A percentile compares a stretch with the other conserved stretches of the same genome.
These are phyloP conservation scores for Chalciporus chontae DNA, from an alignment of 768 basidiomycete species.

Conservation along the genomic window DNA sequence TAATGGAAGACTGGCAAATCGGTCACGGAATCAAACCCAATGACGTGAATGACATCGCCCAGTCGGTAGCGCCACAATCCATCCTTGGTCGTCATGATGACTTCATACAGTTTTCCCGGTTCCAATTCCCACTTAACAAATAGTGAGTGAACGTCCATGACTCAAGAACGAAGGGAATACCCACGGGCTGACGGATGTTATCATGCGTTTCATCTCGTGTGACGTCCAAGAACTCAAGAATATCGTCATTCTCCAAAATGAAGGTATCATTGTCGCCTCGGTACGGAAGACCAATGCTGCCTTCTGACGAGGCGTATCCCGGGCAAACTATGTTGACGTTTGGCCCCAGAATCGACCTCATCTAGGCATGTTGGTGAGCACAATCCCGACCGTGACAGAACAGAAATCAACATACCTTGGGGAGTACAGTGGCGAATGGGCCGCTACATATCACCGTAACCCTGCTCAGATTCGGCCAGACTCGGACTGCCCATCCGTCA, in stretches of 20 bases:
- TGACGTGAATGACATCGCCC: constrained; percentile 16
- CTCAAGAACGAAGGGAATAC: neutral
- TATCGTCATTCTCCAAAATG: neutral
- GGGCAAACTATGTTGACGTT: neutral
- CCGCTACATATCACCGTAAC: constrained; percentile 10
- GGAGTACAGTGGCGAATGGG: constrained; percentile 6
- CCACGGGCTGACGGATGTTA: constrained; percentile 13
- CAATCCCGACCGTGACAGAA: neutral
- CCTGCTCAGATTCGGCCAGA: constrained; percentile 11
- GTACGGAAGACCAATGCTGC: neutral
- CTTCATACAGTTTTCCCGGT: constrained; percentile 16
- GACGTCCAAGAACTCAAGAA: constrained; percentile 20
- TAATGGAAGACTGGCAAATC: constrained; percentile 12
- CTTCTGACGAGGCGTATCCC: constrained; percentile 15
- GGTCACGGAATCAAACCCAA: constrained; percentile 12
- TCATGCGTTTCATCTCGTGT: constrained; percentile 8
- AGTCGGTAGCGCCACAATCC: constrained; percentile 24
- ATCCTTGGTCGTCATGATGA: constrained; percentile 18
- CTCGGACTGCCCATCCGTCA: constrained; percentile 15
- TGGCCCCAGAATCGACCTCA: constrained; percentile 13
- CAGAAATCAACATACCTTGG: constrained; percentile 8
- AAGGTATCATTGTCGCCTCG: constrained; percentile 7
- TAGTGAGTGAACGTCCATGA: neutral
- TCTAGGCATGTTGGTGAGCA: neutral
- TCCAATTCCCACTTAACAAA: constrained; percentile 14